A percentile compares a stretch with the other conserved stretches of the same genome.
phyloP scores from a whole-genome alignment of 805 yeast species.

The Hermanozyma aechmeae region DNA sequence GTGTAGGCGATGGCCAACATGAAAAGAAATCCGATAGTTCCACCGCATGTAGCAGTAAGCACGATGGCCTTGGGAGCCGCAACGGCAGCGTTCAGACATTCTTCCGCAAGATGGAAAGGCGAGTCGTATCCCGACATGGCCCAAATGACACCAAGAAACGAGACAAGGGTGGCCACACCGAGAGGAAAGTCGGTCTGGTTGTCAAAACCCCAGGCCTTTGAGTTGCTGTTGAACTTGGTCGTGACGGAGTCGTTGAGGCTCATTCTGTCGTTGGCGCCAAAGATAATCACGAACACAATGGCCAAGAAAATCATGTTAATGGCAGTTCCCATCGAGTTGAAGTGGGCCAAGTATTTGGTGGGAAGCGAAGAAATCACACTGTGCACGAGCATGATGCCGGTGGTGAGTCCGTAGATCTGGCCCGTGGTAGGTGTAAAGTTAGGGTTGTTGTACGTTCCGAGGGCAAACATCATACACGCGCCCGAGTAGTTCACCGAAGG shows the following conservation, averaged over 20 bases:
- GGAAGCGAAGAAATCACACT: conserved; percentile 43
- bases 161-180: conserved; percentile 48
- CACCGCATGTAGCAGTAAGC: conserved; percentile 47
- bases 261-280: conserved; percentile 42
- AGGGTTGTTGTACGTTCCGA: conserved; percentile 26
- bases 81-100: conserved; percentile 50
- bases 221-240: conserved; percentile 41
- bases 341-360: conserved; percentile 43
- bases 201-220: conserved; percentile 43
- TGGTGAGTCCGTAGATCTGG: conserved; percentile 41
- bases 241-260: conserved; percentile 15
- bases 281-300: conserved; percentile 44
- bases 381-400: conserved; percentile 41
- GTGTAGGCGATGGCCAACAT: conserved; percentile 57
- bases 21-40: conserved; percentile 45
- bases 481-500: conserved; percentile 53
- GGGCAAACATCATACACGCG: conserved; percentile 48
- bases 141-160: conserved; percentile 57
- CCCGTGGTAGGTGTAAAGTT: conserved; percentile 36
- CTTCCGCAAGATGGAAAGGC: conserved; percentile 70
- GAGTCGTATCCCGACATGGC: conserved; percentile 72
- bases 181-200: conserved; percentile 58
- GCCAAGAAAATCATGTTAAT: conserved; percentile 40
- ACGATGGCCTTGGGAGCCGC: conserved; percentile 66
- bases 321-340: conserved; percentile 42